A percentile compares a stretch with the other conserved stretches of the same genome.
Evolutionary conservation across 2,329 filamentous ascomycete species (phyloP).

Genomic region (Diaporthe citrichinensis): DNA sequence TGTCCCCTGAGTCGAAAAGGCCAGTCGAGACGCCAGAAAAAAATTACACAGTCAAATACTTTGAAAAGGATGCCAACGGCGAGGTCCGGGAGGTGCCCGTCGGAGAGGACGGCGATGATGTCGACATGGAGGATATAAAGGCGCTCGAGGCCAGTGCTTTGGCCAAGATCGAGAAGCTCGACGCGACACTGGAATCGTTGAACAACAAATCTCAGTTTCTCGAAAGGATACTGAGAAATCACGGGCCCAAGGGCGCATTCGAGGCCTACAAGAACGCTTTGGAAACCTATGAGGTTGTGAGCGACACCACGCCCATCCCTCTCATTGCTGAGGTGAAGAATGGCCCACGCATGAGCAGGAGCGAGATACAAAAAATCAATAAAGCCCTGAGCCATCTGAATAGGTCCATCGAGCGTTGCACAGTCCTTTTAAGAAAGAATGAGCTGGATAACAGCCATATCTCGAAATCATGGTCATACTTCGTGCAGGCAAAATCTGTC

Average conservation of each 20-base stretch:
- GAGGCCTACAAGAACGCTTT: slow-evolving; percentile 36
- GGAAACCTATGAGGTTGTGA: slow-evolving; percentile 32
- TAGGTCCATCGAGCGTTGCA: slow-evolving; percentile 47
- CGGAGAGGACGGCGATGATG: slow-evolving; percentile 58
- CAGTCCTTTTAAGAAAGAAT: slow-evolving; percentile 54
- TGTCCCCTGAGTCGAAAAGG: background rate
- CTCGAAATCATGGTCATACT: slow-evolving; percentile 62
- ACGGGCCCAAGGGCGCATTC: slow-evolving; percentile 39
- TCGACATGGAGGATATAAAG: slow-evolving; percentile 86
- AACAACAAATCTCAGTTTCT: slow-evolving; percentile 25
- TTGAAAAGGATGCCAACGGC: slow-evolving; percentile 38
- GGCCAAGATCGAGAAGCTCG: slow-evolving; percentile 45
- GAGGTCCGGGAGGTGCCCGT: slow-evolving; percentile 24
- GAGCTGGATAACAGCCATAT: slow-evolving; percentile 47
- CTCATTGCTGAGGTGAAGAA: background rate
- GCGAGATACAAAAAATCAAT: slow-evolving; percentile 44
- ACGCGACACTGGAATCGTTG: slow-evolving; percentile 31
- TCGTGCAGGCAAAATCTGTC: slow-evolving; percentile 60
- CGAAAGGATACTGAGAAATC: slow-evolving; percentile 35
- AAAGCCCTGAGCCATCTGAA: slow-evolving; percentile 45
- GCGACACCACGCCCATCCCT: slow-evolving; percentile 10
- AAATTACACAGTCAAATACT: slow-evolving; percentile 35
- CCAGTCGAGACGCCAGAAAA: slow-evolving; percentile 6
- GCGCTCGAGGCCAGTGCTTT: slow-evolving; percentile 77
- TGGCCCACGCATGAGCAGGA: background rate